Evolutionary conservation across 2,329 filamentous ascomycete genomes (phyloP).

Genomic region (Aspergillus sp.): DNA sequence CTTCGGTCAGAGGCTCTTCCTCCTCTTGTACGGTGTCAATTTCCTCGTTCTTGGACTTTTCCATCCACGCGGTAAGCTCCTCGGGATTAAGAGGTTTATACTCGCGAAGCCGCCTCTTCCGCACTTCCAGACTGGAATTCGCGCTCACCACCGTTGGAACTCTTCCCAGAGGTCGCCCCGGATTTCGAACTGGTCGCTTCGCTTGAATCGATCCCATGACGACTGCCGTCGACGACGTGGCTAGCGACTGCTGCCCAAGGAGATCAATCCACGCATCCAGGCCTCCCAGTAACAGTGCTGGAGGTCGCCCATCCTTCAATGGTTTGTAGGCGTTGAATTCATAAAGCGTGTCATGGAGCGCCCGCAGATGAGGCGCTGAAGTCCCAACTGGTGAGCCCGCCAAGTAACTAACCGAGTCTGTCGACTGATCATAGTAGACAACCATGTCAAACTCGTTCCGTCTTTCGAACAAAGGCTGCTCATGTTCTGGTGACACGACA

Average conservation of each 20-base stretch:
- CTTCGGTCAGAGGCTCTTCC: conserved; percentile 33
- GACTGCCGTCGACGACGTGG: conserved; percentile 50
- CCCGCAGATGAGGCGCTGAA: conserved; percentile 55
- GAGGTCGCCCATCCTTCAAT: conserved; percentile 56
- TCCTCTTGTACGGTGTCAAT: conserved; percentile 38
- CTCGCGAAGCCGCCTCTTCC: conserved; percentile 51
- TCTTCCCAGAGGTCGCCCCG: conserved; percentile 46
- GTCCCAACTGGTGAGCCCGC: conserved; percentile 40
- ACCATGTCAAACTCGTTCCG: conserved; percentile 74
- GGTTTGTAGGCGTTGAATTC: conserved; percentile 77
- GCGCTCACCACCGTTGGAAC: conserved; percentile 46
- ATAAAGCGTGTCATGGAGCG: conserved; percentile 70
- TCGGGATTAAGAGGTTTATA: conserved; percentile 69
- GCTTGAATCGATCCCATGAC: conserved; percentile 40
- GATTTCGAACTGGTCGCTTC: conserved; percentile 29
- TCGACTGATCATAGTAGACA: conserved; percentile 78
- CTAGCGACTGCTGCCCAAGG: conserved; percentile 63
- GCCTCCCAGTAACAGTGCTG: conserved; percentile 74
- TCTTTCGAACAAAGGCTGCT: conserved; percentile 67
- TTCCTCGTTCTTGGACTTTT: conserved; percentile 63
- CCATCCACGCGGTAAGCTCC: conserved; percentile 75
- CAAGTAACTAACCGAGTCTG: conserved; percentile 53
- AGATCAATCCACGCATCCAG: conserved; percentile 79
- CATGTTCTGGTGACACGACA: conserved; percentile 46
- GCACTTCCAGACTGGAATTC: conserved; percentile 48